Evolutionary conservation across 805 yeast species (phyloP).

Genomic region (Candida qinlingensis): DNA sequence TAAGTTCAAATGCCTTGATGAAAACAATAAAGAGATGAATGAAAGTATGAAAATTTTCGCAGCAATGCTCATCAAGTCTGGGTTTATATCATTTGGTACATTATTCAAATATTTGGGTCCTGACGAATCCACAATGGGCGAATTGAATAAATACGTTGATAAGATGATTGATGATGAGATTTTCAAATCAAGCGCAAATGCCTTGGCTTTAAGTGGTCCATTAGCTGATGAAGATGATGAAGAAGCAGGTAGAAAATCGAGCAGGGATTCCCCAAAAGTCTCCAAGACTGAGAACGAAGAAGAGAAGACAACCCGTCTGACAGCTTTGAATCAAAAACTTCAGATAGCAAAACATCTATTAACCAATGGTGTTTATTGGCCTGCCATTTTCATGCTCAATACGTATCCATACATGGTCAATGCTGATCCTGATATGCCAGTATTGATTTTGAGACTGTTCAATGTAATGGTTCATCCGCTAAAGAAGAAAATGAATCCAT

Average conservation of each 20-base stretch:
- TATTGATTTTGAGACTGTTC: slow-evolving; percentile 44
- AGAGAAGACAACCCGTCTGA: not conserved
- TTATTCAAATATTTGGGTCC: slow-evolving; percentile 57
- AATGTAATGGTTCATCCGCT: slow-evolving; percentile 47
- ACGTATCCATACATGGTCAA: slow-evolving; percentile 57
- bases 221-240: slow-evolving; percentile 65
- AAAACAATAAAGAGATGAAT: slow-evolving; percentile 30
- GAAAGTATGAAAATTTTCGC: slow-evolving; percentile 41
- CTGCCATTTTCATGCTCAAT: slow-evolving; percentile 52
- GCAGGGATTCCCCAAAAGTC: not conserved
- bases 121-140: slow-evolving; percentile 38
- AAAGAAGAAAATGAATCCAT: slow-evolving; percentile 24
- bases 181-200: slow-evolving; percentile 61
- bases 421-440: slow-evolving; percentile 44
- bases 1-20: slow-evolving; percentile 30
- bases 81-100: slow-evolving; percentile 58
- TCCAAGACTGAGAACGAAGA: not conserved
- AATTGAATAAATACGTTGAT: slow-evolving; percentile 40
- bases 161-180: slow-evolving; percentile 49
- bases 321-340: slow-evolving; percentile 31
- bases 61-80: slow-evolving; percentile 58
- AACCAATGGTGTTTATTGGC: slow-evolving; percentile 55
- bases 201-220: slow-evolving; percentile 86
- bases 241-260: slow-evolving; percentile 28
- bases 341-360: slow-evolving; percentile 49